Evolutionary conservation across 345 rosid genomes (phyloP).

Genomic region (Aquilaria yunnanensis): DNA sequence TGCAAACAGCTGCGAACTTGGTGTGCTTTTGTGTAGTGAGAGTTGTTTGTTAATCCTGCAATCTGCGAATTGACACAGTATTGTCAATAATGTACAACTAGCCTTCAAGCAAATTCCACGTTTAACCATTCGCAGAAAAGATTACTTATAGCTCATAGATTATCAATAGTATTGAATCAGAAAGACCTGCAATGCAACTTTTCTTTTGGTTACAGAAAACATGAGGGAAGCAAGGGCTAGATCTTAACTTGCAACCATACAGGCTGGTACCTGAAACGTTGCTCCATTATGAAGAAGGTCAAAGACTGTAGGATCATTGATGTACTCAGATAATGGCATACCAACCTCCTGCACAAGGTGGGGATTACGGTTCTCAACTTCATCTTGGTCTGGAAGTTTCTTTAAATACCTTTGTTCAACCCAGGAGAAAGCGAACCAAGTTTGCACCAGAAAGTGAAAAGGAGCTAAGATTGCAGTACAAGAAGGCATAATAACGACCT

Average conservation of each 20-base stretch:
- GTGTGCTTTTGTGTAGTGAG: constrained; percentile 60
- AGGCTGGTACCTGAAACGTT: constrained; percentile 68
- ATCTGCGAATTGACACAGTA: constrained; percentile 35
- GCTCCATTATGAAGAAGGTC: constrained; percentile 92
- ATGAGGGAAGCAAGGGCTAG: too few relatives aligned
- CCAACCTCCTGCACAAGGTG: constrained; percentile 70
- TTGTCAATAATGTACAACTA: too few relatives aligned
- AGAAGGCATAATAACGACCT: not conserved
- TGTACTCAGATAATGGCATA: constrained; percentile 76
- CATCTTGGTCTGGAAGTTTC: constrained; percentile 33
- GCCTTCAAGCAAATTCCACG: too few relatives aligned
- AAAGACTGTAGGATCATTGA: constrained; percentile 59
- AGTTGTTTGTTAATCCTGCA: constrained; percentile 95
- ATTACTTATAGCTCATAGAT: too few relatives aligned
- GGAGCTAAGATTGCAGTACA: not conserved
- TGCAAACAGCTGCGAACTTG: constrained; percentile 84
- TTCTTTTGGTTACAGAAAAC: too few relatives aligned
- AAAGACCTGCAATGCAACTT: too few relatives aligned
- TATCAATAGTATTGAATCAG: too few relatives aligned
- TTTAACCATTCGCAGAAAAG: too few relatives aligned
- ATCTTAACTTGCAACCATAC: too few relatives aligned
- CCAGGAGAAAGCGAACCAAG: too few relatives aligned
- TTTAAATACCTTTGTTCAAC: constrained; percentile 64
- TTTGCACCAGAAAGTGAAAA: not conserved
- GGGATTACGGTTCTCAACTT: constrained; percentile 42